A percentile compares a stretch with the other conserved stretches of the same genome.
These are phyloP conservation scores for Helicostylum pulchrum DNA, from an alignment of 192 early-diverging fungal species.

Conservation along the genomic window DNA sequence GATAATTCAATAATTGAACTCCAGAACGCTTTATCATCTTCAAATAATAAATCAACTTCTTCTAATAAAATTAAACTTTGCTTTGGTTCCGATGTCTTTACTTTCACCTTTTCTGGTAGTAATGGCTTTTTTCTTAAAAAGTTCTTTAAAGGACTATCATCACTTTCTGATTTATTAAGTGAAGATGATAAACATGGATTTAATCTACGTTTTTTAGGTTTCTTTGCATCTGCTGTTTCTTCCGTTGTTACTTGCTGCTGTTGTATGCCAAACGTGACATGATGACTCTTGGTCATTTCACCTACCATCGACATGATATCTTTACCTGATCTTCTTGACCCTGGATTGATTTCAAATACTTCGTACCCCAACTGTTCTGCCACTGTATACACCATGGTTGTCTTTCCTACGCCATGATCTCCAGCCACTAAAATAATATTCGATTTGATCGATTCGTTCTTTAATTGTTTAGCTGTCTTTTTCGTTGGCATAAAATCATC, in stretches of 20 bases:
- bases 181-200: conserved; percentile 6
- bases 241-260: not conserved
- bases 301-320: conserved; percentile 62
- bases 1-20: conserved; percentile 62
- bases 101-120: not conserved
- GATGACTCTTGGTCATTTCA: conserved; percentile 74
- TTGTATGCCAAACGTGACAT: conserved; percentile 45
- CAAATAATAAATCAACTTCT: conserved; percentile 79
- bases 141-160: not conserved
- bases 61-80: conserved; percentile 78
- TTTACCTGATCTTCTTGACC: conserved; percentile 64
- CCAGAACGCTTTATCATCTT: conserved; percentile 81
- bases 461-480: not conserved
- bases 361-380: conserved; percentile 72
- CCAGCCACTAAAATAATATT: conserved; percentile 63
- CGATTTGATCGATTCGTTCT: conserved; percentile 1
- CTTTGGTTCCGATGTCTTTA: conserved; percentile 16
- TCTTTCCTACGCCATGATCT: conserved; percentile 70
- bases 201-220: conserved; percentile 2
- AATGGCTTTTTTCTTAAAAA: not conserved
- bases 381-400: conserved; percentile 67
- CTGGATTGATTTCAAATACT: conserved; percentile 73
- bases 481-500: not conserved
- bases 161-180: not conserved
- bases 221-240: not conserved